Base-by-base conservation (phyloP, 495 filamentous ascomycete species). In the Daldinia concentrica region DNA sequence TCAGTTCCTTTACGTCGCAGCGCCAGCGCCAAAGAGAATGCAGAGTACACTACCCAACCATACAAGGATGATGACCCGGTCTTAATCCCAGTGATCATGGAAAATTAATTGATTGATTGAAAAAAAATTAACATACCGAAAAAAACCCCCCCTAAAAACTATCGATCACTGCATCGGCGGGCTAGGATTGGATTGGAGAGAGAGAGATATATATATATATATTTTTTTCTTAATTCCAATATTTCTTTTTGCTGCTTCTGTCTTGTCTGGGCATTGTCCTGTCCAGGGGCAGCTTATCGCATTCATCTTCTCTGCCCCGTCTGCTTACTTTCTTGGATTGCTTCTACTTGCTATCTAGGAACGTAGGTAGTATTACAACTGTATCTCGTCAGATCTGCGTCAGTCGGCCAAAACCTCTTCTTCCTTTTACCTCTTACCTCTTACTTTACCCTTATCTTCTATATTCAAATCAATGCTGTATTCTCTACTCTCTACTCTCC, bases 101-200 rank as follows among this genome's bases (percentile, higher is more conserved):
- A 73, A 73, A 69, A 58, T 66, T 69, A 66, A 73, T 69, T 66
- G 71, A 73, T 73, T 73, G 71, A 69, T 30, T 41, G 61, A 69
- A 67, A 60, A 69, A 58, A 64, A 36, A 68, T 30, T n/a, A 32
- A 32, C 7, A 32, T 7, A 30, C 6, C 29, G 9, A 32, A 32
- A 30, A 30, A 66, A 64, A 64, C n/a, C n/a, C n/a, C n/a, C n/a
- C n/a, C n/a, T n/a, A 69, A 58, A 64, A 45, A 68, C 34, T 50
- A 52, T 66, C 62, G 39, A 59, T 52, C 41, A 54, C 39, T 19
- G 45, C 64, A 51, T 24, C 59, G 45, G 37, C 45, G 37, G 64
- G 37, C 50, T 61, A 30, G 43, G 58, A 51, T 54, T 50, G 12
- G n/a, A 70, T 55, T 63, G 4, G 26, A 24, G 8, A n/a, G n/a